Conservation (phyloP, 768 basidiomycete genomes). For the Inosperma sp. region DNA sequence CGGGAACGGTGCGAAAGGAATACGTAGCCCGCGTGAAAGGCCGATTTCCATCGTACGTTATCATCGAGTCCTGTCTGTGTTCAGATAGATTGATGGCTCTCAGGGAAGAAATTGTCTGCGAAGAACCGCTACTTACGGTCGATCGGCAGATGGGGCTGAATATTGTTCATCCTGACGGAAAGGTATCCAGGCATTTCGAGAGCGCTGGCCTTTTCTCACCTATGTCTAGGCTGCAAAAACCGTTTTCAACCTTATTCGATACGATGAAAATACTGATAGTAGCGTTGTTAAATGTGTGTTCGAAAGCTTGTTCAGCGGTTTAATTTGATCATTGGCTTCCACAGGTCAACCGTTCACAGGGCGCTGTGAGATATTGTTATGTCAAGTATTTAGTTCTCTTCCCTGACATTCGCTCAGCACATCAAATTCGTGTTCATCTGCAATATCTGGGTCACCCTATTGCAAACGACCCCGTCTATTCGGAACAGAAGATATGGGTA, state of each 20-base stretch:
- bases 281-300: conserved; percentile 80
- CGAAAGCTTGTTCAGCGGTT: conserved; percentile 5
- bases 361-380: conserved; percentile 59
- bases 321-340: conserved; percentile 8
- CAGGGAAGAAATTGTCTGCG: conserved; percentile 79
- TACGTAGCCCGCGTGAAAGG: conserved; percentile 89
- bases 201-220: conserved; percentile 4
- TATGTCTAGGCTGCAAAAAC: conserved; percentile 73
- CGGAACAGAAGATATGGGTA: conserved; percentile 74
- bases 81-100: background rate
- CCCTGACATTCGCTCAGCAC: conserved; percentile 49
- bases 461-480: conserved; percentile 93
- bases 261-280: conserved; percentile 74
- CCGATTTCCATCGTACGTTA: conserved; percentile 74
- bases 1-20: conserved; percentile 81
- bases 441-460: conserved; percentile 93
- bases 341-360: conserved; percentile 86
- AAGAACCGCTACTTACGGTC: conserved; percentile 83
- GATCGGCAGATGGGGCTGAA: conserved; percentile 97
- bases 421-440: conserved; percentile 95
- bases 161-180: conserved; percentile 92
- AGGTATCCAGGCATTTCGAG: conserved; percentile 45
- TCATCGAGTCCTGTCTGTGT: background rate
- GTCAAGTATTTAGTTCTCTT: conserved; percentile 2
- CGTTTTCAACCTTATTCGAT: conserved; percentile 75